Evolutionary conservation across 495 filamentous ascomycete genomes (phyloP), one percentile per base, ranked within the genome.

Genomic region (Hypoxylon subgilvum): DNA sequence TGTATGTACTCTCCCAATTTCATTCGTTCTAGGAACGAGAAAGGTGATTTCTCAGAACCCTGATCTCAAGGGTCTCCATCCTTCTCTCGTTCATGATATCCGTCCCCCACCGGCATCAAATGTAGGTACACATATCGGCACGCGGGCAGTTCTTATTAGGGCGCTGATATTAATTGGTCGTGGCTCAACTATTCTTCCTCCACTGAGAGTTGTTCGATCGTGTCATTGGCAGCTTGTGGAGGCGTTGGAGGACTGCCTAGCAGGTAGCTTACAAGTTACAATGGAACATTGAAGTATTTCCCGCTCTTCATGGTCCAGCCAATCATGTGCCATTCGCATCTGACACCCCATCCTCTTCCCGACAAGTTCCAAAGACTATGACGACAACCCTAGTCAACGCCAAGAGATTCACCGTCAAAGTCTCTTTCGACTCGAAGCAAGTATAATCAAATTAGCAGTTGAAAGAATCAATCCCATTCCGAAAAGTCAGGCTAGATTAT

Each of bases 351-450:
- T 63, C 60, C 45, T 59, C 17, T 35, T 59, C 50, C 54, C 61
- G 61, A 58, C 34, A 55, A n/a, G n/a, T 54, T 36, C 35, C 40
- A 16, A 35, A 50, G 35, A 14, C 54, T 64, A 64, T 64, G 61
- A 64, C 61, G 61, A 64, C 50, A 64, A 43, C 54, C 61, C 50
- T 13, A n/a, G 54, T 51, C 55, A 46, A 51, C 44, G 61, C 61
- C 61, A 64, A 64, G 61, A 59, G 61, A 58, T 64, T 44, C 49
- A 47, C 61, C 44, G 38, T 55, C 49, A 35, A 47, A 46, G 39
- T 47, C 53, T 57, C 17, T 36, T n/a, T 47, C 14, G 32, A 50
- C 44, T 32, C 49, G 61, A 44, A 54, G 25, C 41, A 53, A 38
- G 30, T 30, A 34, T 52, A 32, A 44, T 50, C 36, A 39, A 28